Evolutionary conservation across 2,329 filamentous ascomycete species (phyloP).

Genomic region (Coniochaeta hoffmannii): DNA sequence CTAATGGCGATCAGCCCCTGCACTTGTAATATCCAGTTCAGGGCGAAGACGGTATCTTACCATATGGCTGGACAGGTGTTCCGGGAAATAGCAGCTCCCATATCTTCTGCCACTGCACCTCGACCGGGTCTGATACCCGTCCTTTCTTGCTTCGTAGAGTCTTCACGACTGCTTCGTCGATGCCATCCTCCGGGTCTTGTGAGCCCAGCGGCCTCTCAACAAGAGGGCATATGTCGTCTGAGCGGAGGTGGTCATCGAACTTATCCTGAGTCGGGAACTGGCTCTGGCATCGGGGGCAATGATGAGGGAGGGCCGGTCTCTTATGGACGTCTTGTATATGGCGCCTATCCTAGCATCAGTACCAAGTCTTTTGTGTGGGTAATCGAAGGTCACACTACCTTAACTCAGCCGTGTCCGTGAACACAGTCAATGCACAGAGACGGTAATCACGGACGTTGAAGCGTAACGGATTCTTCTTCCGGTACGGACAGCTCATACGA

Average conservation of each 20-base stretch:
- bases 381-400: conserved; percentile 19
- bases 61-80: conserved; percentile 5
- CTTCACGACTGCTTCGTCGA: conserved; percentile 2
- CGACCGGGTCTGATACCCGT: conserved; percentile 3
- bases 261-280: conserved; percentile 5
- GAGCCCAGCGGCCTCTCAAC: background rate
- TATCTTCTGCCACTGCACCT: conserved; percentile 8
- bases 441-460: conserved; percentile 39
- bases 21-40: background rate
- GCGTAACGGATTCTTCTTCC: conserved; percentile 34
- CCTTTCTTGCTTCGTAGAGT: conserved; percentile 6
- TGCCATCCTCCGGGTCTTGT: conserved; percentile 6
- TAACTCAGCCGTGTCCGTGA: conserved; percentile 32
- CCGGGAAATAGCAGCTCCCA: conserved; percentile 7
- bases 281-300: conserved; percentile 4
- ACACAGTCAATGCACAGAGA: conserved; percentile 34
- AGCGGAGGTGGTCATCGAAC: conserved; percentile 3
- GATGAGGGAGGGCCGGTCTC: background rate
- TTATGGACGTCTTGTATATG: conserved; percentile 8
- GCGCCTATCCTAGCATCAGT: background rate
- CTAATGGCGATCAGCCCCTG: background rate
- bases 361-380: background rate
- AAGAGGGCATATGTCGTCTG: conserved; percentile 1
- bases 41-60: background rate
- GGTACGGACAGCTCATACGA: conserved; percentile 27